Evolutionary conservation across 768 basidiomycete genomes (phyloP).

Genomic region (Auriculariales sp.): DNA sequence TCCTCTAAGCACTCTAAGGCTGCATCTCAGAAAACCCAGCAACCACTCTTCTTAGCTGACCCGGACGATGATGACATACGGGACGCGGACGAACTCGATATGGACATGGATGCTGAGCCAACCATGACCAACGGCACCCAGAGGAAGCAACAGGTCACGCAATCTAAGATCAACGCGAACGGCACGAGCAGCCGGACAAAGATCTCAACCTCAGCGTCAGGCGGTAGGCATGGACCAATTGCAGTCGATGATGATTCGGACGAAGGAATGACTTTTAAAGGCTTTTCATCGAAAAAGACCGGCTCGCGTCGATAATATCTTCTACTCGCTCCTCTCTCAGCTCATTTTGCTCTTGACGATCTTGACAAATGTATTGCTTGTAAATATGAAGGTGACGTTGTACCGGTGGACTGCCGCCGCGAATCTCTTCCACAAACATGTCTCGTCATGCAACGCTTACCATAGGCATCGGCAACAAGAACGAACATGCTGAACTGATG

Average conservation of each 20-base stretch:
- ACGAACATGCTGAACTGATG: constrained; percentile 12
- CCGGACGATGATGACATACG: constrained; percentile 10
- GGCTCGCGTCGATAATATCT: too few species aligned
- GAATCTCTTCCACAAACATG: too few species aligned
- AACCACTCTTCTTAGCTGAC: constrained; percentile 14
- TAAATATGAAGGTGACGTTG: too few species aligned
- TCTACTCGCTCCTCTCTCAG: too few species aligned
- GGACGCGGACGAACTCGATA: constrained; percentile 14
- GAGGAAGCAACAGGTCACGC: constrained; percentile 16
- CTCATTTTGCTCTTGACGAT: too few species aligned
- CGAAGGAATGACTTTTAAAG: constrained; percentile 55
- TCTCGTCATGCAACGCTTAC: too few species aligned
- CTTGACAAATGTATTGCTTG: too few species aligned
- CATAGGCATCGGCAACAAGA: constrained; percentile 25
- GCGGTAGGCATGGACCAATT: constrained; percentile 19
- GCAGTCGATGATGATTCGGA: constrained; percentile 52
- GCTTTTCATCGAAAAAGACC: too few species aligned
- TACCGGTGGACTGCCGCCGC: too few species aligned
- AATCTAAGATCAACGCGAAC: constrained; percentile 11
- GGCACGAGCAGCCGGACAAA: constrained; percentile 10
- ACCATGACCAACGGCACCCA: too few species aligned
- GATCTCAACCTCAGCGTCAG: constrained; percentile 9
- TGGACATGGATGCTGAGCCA: constrained; percentile 11
- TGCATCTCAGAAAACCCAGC: constrained; percentile 6
- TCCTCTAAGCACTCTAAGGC: background rate